A percentile compares a stretch with the other conserved stretches of the same genome.
Evolutionary conservation across 1,284 basidiomycete species (phyloP).

Genomic region (Cronartium ribicola): DNA sequence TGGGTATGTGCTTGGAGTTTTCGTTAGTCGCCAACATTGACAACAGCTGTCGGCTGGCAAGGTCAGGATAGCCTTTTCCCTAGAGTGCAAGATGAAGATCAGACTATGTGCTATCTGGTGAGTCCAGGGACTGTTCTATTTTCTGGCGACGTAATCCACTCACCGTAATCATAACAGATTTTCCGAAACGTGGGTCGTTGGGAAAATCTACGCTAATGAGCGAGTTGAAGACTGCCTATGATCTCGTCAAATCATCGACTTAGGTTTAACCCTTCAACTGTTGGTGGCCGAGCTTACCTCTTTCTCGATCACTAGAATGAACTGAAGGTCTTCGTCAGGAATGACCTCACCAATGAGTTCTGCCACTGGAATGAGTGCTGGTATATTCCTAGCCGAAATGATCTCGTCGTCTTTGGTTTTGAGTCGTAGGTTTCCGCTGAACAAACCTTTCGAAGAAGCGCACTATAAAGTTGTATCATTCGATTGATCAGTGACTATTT

Average conservation of each 20-base stretch:
- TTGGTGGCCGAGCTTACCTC: conserved; percentile 59
- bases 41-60: conserved; percentile 77
- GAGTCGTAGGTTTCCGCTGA: conserved; percentile 66
- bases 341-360: conserved; percentile 4
- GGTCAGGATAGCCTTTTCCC: conserved; percentile 92
- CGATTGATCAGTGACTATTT: neutral
- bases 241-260: neutral
- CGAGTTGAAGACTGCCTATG: conserved; percentile 28
- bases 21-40: conserved; percentile 59
- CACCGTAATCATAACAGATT: conserved; percentile 30
- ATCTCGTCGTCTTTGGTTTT: conserved; percentile 59
- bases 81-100: conserved; percentile 49
- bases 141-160: neutral
- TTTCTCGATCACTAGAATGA: conserved; percentile 85
- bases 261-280: neutral
- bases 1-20: conserved; percentile 65
- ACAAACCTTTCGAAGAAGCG: conserved; percentile 77
- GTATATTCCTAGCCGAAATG: conserved; percentile 50
- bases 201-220: conserved; percentile 26
- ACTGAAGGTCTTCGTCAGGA: conserved; percentile 64
- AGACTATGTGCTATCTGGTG: neutral
- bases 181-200: conserved; percentile 13
- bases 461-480: conserved; percentile 56
- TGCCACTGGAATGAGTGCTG: conserved; percentile 14
- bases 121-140: neutral